Conservation (phyloP, 225 moss, liverwort and hornwort genomes). For the Polytrichum formosum region DNA sequence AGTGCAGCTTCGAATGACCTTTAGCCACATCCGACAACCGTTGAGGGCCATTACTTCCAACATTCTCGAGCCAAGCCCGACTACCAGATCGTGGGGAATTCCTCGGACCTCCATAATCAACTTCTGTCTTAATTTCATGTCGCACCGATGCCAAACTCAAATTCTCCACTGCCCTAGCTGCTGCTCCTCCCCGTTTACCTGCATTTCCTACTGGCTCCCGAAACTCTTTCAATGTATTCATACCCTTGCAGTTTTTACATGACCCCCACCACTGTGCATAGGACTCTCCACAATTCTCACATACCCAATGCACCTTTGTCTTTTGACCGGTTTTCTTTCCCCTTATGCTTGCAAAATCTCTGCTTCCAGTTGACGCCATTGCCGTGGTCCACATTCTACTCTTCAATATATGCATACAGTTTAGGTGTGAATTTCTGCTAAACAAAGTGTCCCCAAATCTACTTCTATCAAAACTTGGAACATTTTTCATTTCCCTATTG, state of each 20-base stretch:
- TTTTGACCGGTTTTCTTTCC: conserved; percentile 65
- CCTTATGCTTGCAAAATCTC: conserved; percentile 39
- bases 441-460: conserved; percentile 14
- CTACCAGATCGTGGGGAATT: conserved; percentile 33
- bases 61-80: conserved; percentile 70
- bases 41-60: conserved; percentile 59
- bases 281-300: conserved; percentile 93
- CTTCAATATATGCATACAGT: conserved; percentile 15
- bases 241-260: conserved; percentile 77
- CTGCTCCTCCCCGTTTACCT: conserved; percentile 90
- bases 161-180: conserved; percentile 88
- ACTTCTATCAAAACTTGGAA: conserved; percentile 16
- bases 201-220: conserved; percentile 50
- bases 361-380: conserved; percentile 14
- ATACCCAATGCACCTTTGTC: conserved; percentile 75
- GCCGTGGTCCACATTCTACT: conserved; percentile 15
- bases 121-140: conserved; percentile 18
- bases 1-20: conserved; percentile 72
- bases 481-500: neutral
- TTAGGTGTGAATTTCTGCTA: conserved; percentile 10
- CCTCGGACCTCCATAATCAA: neutral
- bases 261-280: conserved; percentile 95
- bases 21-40: conserved; percentile 73
- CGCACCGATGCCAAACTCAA: conserved; percentile 32
- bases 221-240: conserved; percentile 92